Conservation (phyloP, 129 eudicot genomes). For the Artemisia tridentata region DNA sequence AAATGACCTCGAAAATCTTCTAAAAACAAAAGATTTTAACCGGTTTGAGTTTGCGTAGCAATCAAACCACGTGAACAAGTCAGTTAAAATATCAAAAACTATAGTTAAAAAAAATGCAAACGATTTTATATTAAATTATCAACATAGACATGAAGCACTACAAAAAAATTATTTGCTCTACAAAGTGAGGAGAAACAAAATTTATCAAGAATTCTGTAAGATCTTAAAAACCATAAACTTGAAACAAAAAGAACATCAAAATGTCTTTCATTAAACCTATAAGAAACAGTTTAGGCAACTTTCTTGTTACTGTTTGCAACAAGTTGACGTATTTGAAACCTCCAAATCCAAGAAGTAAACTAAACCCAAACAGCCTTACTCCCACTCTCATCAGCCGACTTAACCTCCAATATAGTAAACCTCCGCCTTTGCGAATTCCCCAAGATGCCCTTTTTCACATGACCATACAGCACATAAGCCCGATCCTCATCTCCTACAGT, state of each 20-base stretch:
- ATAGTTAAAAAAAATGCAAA: too few relatives aligned
- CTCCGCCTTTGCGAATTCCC: conserved; percentile 54
- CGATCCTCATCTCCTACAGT: conserved; percentile 67
- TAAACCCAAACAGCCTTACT: conserved; percentile 63
- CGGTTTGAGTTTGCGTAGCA: too few relatives aligned
- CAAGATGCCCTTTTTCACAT: conserved; percentile 66
- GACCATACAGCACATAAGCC: conserved; percentile 84
- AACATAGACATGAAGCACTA: neutral
- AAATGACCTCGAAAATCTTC: too few relatives aligned
- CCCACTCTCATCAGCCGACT: conserved; percentile 53
- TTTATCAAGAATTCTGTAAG: too few relatives aligned
- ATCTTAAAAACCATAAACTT: too few relatives aligned
- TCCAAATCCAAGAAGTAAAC: conserved; percentile 75
- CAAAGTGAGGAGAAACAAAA: too few relatives aligned
- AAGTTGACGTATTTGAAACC: conserved; percentile 76
- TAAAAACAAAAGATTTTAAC: too few relatives aligned
- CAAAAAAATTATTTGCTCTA: neutral
- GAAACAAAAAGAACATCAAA: too few relatives aligned
- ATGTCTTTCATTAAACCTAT: too few relatives aligned
- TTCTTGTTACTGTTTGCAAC: conserved; percentile 67
- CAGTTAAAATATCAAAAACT: too few relatives aligned
- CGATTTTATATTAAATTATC: too few relatives aligned
- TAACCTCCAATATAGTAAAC: conserved; percentile 61
- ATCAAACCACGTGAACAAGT: too few relatives aligned
- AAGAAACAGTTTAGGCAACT: neutral